Evolutionary conservation across 108 stramenopile species (phyloP).

Genomic region (Cyclotella kingstonii): DNA sequence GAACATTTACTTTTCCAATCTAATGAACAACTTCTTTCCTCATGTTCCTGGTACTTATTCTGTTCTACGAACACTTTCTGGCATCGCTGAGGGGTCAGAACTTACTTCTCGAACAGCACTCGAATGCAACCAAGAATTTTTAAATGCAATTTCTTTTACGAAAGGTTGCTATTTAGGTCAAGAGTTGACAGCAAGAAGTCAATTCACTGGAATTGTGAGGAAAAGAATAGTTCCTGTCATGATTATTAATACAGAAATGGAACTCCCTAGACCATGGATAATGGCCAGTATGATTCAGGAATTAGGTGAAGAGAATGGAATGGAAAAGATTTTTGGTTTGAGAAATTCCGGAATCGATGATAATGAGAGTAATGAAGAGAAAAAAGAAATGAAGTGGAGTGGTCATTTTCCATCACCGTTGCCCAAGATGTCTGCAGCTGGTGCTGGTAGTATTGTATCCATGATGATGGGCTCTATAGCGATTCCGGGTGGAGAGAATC

Average conservation of each 20-base stretch:
- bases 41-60: conserved; percentile 60
- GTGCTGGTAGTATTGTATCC: conserved; percentile 65
- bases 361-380: conserved; percentile 9
- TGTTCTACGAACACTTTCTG: conserved; percentile 64
- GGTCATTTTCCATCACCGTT: conserved; percentile 51
- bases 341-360: conserved; percentile 12
- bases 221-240: conserved; percentile 90
- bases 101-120: conserved; percentile 74
- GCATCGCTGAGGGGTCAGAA: conserved; percentile 88
- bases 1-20: conserved; percentile 29
- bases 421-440: conserved; percentile 68
- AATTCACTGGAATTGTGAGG: conserved; percentile 89
- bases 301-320: conserved; percentile 31
- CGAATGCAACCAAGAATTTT: conserved; percentile 91
- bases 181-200: conserved; percentile 94
- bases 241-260: conserved; percentile 64
- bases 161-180: conserved; percentile 99
- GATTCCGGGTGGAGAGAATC: conserved; percentile 4
- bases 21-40: conserved; percentile 63
- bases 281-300: conserved; percentile 69
- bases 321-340: conserved; percentile 38
- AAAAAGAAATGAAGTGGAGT: conserved; percentile 18
- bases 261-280: conserved; percentile 76
- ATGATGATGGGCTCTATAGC: conserved; percentile 64
- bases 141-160: conserved; percentile 86